phyloP scores from a whole-genome alignment of 306 rosid species.

The Aeschynomene evenia region DNA sequence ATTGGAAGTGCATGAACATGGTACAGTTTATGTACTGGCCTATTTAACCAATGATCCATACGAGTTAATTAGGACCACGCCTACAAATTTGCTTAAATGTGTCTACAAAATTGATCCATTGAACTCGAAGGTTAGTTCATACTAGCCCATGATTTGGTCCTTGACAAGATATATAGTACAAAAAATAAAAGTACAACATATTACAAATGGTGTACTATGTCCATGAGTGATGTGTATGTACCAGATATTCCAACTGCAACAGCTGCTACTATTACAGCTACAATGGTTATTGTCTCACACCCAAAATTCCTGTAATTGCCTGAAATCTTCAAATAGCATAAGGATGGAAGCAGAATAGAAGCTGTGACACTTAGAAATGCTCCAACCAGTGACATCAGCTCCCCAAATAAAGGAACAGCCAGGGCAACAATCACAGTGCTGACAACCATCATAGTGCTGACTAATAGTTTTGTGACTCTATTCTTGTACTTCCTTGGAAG shows the following conservation, averaged over 20 bases:
- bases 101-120: no score
- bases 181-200: no score
- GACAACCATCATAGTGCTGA: slow-evolving; percentile 42
- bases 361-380: slow-evolving; percentile 61
- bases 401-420: slow-evolving; percentile 48
- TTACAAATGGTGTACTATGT: slow-evolving; percentile 38
- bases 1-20: background rate
- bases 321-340: slow-evolving; percentile 70
- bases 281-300: slow-evolving; percentile 27
- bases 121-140: background rate
- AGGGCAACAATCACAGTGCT: slow-evolving; percentile 54
- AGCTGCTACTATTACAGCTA: slow-evolving; percentile 39
- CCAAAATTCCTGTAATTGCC: slow-evolving; percentile 38
- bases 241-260: slow-evolving; percentile 41
- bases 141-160: background rate
- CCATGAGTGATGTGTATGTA: slow-evolving; percentile 48
- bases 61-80: background rate
- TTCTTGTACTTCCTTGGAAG: slow-evolving; percentile 39
- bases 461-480: slow-evolving; percentile 27
- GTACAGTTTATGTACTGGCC: background rate
- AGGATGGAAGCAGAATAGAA: slow-evolving; percentile 63
- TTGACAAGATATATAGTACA: background rate
- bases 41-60: background rate
- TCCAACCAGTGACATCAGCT: slow-evolving; percentile 68
- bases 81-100: background rate